These are phyloP conservation scores for Albophoma yamanashiensis DNA, from an alignment of 2,329 filamentous ascomycete genomes.

Conservation along the genomic window DNA sequence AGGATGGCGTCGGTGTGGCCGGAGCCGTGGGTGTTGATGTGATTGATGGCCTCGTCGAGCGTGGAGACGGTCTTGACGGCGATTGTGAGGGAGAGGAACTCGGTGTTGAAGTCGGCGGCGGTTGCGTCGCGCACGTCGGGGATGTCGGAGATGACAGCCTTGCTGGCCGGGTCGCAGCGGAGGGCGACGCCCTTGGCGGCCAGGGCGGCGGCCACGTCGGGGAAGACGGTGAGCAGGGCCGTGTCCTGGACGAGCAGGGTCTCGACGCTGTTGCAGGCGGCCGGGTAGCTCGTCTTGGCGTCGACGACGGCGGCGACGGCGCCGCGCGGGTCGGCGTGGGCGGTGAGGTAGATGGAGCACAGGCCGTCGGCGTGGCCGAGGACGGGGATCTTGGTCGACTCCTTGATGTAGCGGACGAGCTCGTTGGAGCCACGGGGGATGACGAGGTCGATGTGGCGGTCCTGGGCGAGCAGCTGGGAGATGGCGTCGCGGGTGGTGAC, in stretches of 20 bases:
- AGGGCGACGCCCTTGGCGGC: constrained; percentile 68
- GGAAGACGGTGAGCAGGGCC: constrained; percentile 57
- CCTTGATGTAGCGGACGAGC: constrained; percentile 81
- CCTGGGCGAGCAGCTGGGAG: constrained; percentile 73
- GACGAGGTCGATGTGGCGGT: constrained; percentile 85
- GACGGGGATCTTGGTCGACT: constrained; percentile 85
- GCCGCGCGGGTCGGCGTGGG: constrained; percentile 61
- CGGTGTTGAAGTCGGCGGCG: constrained; percentile 70
- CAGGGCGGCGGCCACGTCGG: constrained; percentile 62
- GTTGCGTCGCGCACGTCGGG: constrained; percentile 52
- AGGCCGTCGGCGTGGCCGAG: constrained; percentile 93
- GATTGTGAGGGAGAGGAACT: constrained; percentile 77
- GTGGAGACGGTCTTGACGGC: constrained; percentile 69
- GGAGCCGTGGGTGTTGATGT: constrained; percentile 88
- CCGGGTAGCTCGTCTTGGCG: constrained; percentile 88
- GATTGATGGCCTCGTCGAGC: constrained; percentile 62
- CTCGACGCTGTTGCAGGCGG: constrained; percentile 91
- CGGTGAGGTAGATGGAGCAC: constrained; percentile 77
- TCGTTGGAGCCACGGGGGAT: constrained; percentile 89
- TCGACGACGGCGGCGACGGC: constrained; percentile 73
- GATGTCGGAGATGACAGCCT: constrained; percentile 45
- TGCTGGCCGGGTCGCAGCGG: constrained; percentile 64
- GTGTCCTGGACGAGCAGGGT: constrained; percentile 75
- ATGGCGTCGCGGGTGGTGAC: constrained; percentile 90
- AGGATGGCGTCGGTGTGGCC: constrained; percentile 92